Evolutionary conservation across 345 rosid species (phyloP), one percentile per base, ranked within the genome.

Genomic region (Lepidium sativum): DNA sequence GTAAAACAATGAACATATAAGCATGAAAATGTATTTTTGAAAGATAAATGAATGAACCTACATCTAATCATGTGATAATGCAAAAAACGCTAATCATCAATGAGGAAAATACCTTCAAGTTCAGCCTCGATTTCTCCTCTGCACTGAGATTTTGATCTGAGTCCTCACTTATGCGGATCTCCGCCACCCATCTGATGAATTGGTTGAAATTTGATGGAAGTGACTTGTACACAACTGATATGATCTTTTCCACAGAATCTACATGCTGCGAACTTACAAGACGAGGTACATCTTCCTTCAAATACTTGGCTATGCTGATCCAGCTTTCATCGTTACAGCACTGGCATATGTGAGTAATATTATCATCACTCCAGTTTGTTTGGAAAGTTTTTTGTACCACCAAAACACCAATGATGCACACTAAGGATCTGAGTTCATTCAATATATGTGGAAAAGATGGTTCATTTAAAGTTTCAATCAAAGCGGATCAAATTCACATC

Each of bases 141-240:
- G 65, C 62, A 68, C 94, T 86, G 67, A 92, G 78, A 51, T 71
- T 77, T 54, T 43, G 51, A 45, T 72, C 70, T 9, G 83, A 82
- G 74, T 83, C 96, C 58, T 78, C 94, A 47, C 65, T 70, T 25
- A 84, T 81, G 64, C 97, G 76, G 71, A 82, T 79, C 80, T 89
- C 96, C 69, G 94, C 98, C 57, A 89, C 75, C 98, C 97, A 84
- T 71, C 80, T 87, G 49, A 92, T 83, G 73, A 92, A 92, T 50
- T 87, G 88, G 68, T 66, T 83, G 60, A 87, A 84, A 33, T 83
- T 74, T 33, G 87, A 75, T 25, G 91, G 94, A 17, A 84, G 82
- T 29, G 94, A 89, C 15, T 51, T 59, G 74, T 80, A 87, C 73
- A 92, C 76, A 61, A 77, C 71, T 40, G 71, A 53, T 7, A 92